A percentile compares a stretch with the other conserved stretches of the same genome.
Conservation (phyloP, 2,329 filamentous ascomycete species). For the Ascochyta fabae region DNA sequence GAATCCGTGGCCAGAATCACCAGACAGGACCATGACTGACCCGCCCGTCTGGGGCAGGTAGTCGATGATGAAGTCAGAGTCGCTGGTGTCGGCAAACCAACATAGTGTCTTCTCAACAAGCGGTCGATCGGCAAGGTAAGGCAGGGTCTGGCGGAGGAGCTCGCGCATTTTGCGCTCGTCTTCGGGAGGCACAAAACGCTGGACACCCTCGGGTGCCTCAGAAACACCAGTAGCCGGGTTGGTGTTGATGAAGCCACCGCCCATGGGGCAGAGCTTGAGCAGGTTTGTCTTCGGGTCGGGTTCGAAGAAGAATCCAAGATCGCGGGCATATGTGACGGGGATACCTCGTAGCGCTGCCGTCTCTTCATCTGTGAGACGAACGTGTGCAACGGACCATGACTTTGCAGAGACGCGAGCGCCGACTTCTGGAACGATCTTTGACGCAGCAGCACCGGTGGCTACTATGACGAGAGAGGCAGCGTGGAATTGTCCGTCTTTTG, state of each 20-base stretch:
- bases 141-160: conserved; percentile 60
- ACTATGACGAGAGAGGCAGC: conserved; percentile 55
- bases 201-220: conserved; percentile 46
- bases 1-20: conserved; percentile 68
- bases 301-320: conserved; percentile 71
- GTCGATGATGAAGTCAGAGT: conserved; percentile 68
- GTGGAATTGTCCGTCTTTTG: conserved; percentile 49
- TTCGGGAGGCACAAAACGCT: conserved; percentile 58
- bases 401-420: conserved; percentile 61
- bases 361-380: conserved; percentile 63
- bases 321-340: conserved; percentile 66
- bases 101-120: conserved; percentile 65
- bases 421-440: conserved; percentile 57
- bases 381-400: conserved; percentile 66
- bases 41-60: conserved; percentile 59
- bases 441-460: conserved; percentile 59
- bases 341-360: conserved; percentile 62
- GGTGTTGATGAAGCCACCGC: conserved; percentile 62
- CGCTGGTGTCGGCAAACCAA: conserved; percentile 67
- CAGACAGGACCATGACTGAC: conserved; percentile 60
- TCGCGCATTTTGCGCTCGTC: conserved; percentile 62
- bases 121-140: conserved; percentile 60
- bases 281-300: conserved; percentile 64
- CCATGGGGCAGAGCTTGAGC: conserved; percentile 66
- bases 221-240: conserved; percentile 52